These are phyloP conservation scores for Hemileccinum rubropunctum DNA, from an alignment of 768 basidiomycete genomes.

Conservation along the genomic window DNA sequence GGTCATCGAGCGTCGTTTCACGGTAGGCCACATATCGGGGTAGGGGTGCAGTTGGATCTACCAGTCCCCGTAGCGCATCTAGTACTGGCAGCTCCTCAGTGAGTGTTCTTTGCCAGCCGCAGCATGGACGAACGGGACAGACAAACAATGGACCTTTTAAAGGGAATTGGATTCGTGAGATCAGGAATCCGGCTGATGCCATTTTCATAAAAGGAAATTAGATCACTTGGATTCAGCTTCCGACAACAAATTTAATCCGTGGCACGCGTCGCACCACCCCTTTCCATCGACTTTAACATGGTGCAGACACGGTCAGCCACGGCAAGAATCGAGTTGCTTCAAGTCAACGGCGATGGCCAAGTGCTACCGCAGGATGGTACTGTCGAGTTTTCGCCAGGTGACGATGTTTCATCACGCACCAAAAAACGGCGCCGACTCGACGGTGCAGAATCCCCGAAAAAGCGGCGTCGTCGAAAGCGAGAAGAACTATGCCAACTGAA, in stretches of 20 bases:
- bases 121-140: too few relatives aligned
- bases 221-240: too few relatives aligned
- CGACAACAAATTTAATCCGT: too few relatives aligned
- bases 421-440: not conserved
- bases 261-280: too few relatives aligned
- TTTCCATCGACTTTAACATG: not conserved
- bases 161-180: too few relatives aligned
- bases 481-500: constrained; percentile 4
- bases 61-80: not conserved
- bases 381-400: not conserved
- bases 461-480: not conserved
- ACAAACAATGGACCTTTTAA: too few relatives aligned
- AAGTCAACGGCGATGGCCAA: too few relatives aligned
- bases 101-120: too few relatives aligned
- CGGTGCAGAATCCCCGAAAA: not conserved
- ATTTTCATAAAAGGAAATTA: too few relatives aligned
- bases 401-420: not conserved
- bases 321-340: not conserved
- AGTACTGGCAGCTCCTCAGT: too few relatives aligned
- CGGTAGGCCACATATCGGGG: not conserved
- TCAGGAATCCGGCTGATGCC: too few relatives aligned
- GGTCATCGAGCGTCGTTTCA: not conserved
- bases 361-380: too few relatives aligned
- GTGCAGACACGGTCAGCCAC: not conserved
- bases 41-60: not conserved